These are phyloP conservation scores for Botrytis byssoidea DNA, from an alignment of 2,329 filamentous ascomycete species.

Conservation along the genomic window DNA sequence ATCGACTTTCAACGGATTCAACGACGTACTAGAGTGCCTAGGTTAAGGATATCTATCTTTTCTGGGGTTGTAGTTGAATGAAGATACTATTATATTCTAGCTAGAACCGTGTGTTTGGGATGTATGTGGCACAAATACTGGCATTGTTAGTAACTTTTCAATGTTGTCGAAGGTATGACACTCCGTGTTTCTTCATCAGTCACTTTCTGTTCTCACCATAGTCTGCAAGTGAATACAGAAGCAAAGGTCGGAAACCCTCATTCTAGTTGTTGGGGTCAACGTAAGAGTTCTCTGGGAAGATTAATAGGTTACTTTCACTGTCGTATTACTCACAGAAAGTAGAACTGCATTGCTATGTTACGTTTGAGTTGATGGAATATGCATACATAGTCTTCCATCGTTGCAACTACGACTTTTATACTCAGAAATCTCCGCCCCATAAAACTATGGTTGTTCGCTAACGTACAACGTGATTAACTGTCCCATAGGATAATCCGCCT, in stretches of 20 bases:
- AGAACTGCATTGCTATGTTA: no score
- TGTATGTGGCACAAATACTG: not conserved
- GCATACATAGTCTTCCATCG: not conserved
- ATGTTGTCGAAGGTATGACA: not conserved
- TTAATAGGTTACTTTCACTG: not conserved
- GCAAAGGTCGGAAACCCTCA: accelerated
- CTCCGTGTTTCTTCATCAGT: accelerated
- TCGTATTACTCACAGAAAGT: not conserved
- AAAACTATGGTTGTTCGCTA: not conserved
- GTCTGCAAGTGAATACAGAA: not conserved
- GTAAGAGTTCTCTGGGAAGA: not conserved
- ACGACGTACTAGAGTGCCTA: not conserved
- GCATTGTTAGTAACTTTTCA: not conserved
- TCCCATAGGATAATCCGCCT: not conserved
- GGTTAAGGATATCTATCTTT: not conserved
- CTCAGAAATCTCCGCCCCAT: not conserved
- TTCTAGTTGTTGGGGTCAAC: not conserved
- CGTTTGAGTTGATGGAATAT: no score
- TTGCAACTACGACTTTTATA: not conserved
- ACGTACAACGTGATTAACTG: not conserved
- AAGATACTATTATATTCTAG: not conserved
- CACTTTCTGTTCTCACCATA: accelerated
- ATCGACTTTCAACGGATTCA: accelerated
- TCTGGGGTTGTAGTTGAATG: not conserved
- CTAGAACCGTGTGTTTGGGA: not conserved